These are phyloP conservation scores for Euphorbia tirucalli DNA, from an alignment of 345 rosid genomes.

Conservation along the genomic window DNA sequence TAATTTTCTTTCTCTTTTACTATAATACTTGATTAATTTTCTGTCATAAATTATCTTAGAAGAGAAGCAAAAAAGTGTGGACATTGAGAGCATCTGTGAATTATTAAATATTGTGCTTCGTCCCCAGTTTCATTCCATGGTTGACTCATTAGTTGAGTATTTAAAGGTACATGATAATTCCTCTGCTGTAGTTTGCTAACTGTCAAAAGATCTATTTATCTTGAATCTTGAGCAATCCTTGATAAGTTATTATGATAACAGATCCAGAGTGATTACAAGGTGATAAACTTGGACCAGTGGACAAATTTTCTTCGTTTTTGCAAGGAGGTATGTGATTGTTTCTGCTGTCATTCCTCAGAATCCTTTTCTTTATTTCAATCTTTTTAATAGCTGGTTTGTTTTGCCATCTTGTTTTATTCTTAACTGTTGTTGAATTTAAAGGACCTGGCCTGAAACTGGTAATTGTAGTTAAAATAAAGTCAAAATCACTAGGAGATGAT, in stretches of 20 bases:
- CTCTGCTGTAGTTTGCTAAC: neutral
- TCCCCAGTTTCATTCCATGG: constrained; percentile 64
- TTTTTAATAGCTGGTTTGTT: neutral
- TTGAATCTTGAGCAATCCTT: neutral
- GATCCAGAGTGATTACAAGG: constrained; percentile 92
- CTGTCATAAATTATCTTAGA: constrained; percentile 43
- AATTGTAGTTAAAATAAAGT: neutral
- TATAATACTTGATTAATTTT: neutral
- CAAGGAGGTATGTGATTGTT: constrained; percentile 55
- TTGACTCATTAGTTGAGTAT: constrained; percentile 70
- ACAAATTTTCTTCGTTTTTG: constrained; percentile 81
- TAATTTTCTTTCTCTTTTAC: neutral
- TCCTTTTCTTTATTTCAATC: neutral
- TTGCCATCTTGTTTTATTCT: neutral
- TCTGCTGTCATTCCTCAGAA: constrained; percentile 1
- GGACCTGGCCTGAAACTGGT: neutral
- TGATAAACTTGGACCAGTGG: constrained; percentile 96
- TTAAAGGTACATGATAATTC: constrained; percentile 48
- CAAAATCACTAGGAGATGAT: neutral
- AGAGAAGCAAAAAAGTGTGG: constrained; percentile 88
- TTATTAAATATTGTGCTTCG: constrained; percentile 80
- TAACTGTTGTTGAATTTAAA: neutral
- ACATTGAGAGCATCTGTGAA: constrained; percentile 84
- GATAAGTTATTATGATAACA: constrained; percentile 28
- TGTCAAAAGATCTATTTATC: neutral